Percentiles rank a stretch among this genome's conserved stretches.
phyloP scores from a whole-genome alignment of 2,329 filamentous ascomycete species.

The Fusarium continuum region DNA sequence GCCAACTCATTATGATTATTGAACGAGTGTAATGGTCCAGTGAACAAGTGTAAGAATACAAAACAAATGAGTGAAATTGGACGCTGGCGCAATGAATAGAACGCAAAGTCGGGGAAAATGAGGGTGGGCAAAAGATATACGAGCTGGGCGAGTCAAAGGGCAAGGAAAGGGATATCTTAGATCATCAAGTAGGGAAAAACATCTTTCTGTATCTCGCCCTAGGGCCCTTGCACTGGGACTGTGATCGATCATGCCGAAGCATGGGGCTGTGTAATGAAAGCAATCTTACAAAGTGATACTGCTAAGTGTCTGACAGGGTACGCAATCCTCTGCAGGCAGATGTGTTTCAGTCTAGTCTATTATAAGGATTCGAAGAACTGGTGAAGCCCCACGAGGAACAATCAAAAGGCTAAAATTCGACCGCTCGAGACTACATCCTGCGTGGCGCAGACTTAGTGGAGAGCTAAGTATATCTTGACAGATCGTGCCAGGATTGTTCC shows the following conservation, averaged over 20 bases:
- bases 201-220: not conserved
- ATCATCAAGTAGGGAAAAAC: not conserved
- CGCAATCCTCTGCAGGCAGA: not conserved
- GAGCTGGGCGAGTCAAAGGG: not conserved
- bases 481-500: too few relatives aligned
- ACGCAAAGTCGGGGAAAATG: not conserved
- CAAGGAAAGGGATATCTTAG: not conserved
- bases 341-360: not conserved
- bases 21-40: not conserved
- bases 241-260: not conserved
- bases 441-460: too few relatives aligned
- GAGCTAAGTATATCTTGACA: too few relatives aligned
- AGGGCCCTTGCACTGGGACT: not conserved
- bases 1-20: not conserved
- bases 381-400: not conserved
- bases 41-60: too few relatives aligned
- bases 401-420: not conserved
- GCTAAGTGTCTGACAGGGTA: not conserved
- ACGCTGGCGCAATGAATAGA: not conserved
- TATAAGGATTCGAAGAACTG: not conserved
- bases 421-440: too few relatives aligned
- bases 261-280: not conserved
- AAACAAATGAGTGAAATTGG: too few relatives aligned
- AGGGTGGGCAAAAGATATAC: not conserved
- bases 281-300: not conserved